Base-by-base conservation (phyloP, 306 rosid species). In the Citrullus colocynthis region DNA sequence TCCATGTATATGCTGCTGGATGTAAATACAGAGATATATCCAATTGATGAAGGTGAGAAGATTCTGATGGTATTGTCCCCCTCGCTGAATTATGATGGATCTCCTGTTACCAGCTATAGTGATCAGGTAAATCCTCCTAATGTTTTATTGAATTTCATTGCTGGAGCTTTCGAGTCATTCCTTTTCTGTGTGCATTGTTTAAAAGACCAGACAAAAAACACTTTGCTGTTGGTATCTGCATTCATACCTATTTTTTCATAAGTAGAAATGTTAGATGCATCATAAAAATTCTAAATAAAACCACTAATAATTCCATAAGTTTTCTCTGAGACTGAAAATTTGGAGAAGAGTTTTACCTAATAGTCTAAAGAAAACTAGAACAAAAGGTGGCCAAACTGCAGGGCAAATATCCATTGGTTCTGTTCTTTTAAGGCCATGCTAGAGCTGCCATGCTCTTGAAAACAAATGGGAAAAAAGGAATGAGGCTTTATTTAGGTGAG, bases 1-100 rank as follows among this genome's bases (percentile, higher is more conserved):
- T 90, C 80, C 79, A 90, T 87, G 85, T 10, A 76, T 80, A 80
- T 92, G 88, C 90, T 78, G 51, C 86, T 92, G 37, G 97, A 95
- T 80, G 90, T 92, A 75, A 90, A 92, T 80, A 85, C 96, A 0
- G 95, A 95, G 85, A 86, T 95, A 80, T 95, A 91, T 86, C 96
- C 96, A 9, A 80, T 92, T 80, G 83, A 73, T 7, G 78, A 80
- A 84, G 83, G 83, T 21, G 97, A 95, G 28, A 88, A 82, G 74
- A 88, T 90, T 78, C 69, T 90, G 84, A 83, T 95, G 95, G 91
- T 86, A 34, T 51, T 92, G 75, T 82, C 97, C 74, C 93, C 96
- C 30, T 83, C 96, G 5, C 89, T 92, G 42, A 84, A 88, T 86
- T 88, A 85, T 80, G 82, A 56, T 39, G 87, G 85, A 84, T 74